Conservation (phyloP, 1,284 basidiomycete species). For the Naganishia albida region DNA sequence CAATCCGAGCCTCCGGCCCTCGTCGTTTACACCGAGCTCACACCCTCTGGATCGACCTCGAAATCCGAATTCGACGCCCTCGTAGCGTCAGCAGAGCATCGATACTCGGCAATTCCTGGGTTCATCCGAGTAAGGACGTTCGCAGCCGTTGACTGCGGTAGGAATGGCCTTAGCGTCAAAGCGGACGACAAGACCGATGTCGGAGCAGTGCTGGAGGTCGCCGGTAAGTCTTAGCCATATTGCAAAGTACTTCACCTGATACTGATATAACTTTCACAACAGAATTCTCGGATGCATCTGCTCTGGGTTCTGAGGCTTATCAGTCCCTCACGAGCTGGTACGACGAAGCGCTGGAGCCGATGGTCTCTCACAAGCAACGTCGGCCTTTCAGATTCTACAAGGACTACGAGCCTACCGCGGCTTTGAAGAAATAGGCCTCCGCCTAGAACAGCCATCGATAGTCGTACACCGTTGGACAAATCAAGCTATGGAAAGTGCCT, state of each 20-base stretch:
- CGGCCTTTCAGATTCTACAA: slow-evolving; percentile 29
- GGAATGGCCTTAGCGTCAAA: slow-evolving; percentile 22
- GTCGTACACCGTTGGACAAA: slow-evolving; percentile 1
- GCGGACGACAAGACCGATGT: slow-evolving; percentile 26
- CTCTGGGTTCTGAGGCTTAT: slow-evolving; percentile 3
- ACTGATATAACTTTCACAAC: not conserved
- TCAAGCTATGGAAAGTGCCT: slow-evolving; percentile 14
- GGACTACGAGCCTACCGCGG: slow-evolving; percentile 31
- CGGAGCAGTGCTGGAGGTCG: slow-evolving; percentile 20
- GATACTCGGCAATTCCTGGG: slow-evolving; percentile 28
- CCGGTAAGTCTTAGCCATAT: slow-evolving; percentile 11
- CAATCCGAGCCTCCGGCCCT: slow-evolving; percentile 21
- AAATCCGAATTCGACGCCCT: slow-evolving; percentile 23
- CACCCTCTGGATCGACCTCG: slow-evolving; percentile 18
- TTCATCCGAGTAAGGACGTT: slow-evolving; percentile 29
- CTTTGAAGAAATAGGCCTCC: slow-evolving; percentile 20
- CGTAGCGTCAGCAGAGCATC: slow-evolving; percentile 17
- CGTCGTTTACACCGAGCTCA: slow-evolving; percentile 30
- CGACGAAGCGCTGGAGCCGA: slow-evolving; percentile 28
- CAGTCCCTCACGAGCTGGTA: slow-evolving; percentile 26
- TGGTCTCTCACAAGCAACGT: slow-evolving; percentile 10
- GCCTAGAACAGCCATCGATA: not conserved
- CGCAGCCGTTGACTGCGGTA: slow-evolving; percentile 23
- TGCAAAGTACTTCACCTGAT: not conserved
- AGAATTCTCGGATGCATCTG: slow-evolving; percentile 31